Percentiles rank a stretch among this genome's conserved stretches.
Evolutionary conservation across 2,329 filamentous ascomycete genomes (phyloP).

Genomic region (Colletotrichum liaoningense): DNA sequence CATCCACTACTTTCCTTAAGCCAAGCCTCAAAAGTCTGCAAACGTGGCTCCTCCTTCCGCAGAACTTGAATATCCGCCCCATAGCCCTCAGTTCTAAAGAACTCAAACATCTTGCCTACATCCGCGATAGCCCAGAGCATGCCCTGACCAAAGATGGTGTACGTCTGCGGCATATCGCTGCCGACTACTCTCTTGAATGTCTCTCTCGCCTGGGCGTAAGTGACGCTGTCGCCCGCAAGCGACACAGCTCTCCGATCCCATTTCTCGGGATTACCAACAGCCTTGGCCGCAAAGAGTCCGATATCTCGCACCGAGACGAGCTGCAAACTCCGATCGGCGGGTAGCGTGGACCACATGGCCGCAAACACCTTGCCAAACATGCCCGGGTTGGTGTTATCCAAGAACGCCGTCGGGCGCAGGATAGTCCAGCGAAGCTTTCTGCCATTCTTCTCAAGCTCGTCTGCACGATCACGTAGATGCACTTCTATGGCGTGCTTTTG

Average conservation of each 20-base stretch:
- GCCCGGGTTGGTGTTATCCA: conserved; percentile 43
- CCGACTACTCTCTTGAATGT: conserved; percentile 28
- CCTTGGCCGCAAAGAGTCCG: conserved; percentile 38
- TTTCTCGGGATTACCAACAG: conserved; percentile 31
- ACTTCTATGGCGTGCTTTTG: conserved; percentile 38
- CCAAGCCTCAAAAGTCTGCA: conserved; percentile 40
- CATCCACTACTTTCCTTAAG: conserved; percentile 40
- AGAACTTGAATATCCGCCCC: conserved; percentile 32
- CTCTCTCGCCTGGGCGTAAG: conserved; percentile 29
- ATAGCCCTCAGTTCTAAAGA: conserved; percentile 35
- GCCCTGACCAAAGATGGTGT: conserved; percentile 23
- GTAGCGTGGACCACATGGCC: conserved; percentile 41
- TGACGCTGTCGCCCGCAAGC: conserved; percentile 36
- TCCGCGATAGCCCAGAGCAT: conserved; percentile 37
- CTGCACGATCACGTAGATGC: conserved; percentile 33
- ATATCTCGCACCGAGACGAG: conserved; percentile 42
- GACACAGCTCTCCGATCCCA: conserved; percentile 35
- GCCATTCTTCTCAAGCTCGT: conserved; percentile 4
- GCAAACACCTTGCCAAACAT: conserved; percentile 44
- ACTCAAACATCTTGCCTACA: conserved; percentile 36
- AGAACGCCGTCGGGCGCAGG: conserved; percentile 42
- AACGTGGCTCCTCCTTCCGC: conserved; percentile 28
- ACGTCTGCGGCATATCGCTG: conserved; percentile 32
- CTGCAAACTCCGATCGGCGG: conserved; percentile 39
- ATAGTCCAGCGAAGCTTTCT: conserved; percentile 39